phyloP scores from a whole-genome alignment of 1,139 yeast genomes.

The Magnusiomyces starmeri region DNA sequence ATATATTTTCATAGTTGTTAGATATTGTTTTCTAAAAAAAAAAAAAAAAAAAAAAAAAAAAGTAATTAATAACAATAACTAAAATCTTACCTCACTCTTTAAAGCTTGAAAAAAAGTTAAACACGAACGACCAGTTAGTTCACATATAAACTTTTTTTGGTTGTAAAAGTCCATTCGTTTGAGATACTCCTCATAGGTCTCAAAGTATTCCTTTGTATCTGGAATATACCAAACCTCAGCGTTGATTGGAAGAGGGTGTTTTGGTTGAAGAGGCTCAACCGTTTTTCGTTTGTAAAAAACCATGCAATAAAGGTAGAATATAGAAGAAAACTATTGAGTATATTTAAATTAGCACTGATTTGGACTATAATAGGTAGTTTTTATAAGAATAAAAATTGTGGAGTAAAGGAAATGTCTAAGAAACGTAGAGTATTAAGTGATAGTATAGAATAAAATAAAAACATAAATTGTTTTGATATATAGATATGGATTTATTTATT shows the following conservation, averaged over 20 bases:
- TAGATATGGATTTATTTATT: too few species aligned
- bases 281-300: slow-evolving; percentile 34
- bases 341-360: too few species aligned
- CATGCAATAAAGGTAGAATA: slow-evolving; percentile 14
- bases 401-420: background rate
- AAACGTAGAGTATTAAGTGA: slow-evolving; percentile 3
- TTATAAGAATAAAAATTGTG: background rate
- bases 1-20: slow-evolving; percentile 2
- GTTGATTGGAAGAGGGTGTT: slow-evolving; percentile 24
- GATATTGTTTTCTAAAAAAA: background rate
- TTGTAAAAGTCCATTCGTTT: slow-evolving; percentile 36
- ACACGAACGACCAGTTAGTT: slow-evolving; percentile 89
- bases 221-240: slow-evolving; percentile 60
- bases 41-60: background rate
- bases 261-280: slow-evolving; percentile 28
- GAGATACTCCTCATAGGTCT: slow-evolving; percentile 66
- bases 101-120: slow-evolving; percentile 85
- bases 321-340: too few species aligned
- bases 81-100: slow-evolving; percentile 48
- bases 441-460: too few species aligned
- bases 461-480: too few species aligned
- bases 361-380: too few species aligned
- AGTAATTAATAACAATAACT: background rate
- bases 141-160: slow-evolving; percentile 81
- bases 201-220: slow-evolving; percentile 83